Percentiles rank a stretch among this genome's conserved stretches.
These are phyloP conservation scores for Gossypium davidsonii DNA, from an alignment of 441 rosid genomes.

Conservation along the genomic window DNA sequence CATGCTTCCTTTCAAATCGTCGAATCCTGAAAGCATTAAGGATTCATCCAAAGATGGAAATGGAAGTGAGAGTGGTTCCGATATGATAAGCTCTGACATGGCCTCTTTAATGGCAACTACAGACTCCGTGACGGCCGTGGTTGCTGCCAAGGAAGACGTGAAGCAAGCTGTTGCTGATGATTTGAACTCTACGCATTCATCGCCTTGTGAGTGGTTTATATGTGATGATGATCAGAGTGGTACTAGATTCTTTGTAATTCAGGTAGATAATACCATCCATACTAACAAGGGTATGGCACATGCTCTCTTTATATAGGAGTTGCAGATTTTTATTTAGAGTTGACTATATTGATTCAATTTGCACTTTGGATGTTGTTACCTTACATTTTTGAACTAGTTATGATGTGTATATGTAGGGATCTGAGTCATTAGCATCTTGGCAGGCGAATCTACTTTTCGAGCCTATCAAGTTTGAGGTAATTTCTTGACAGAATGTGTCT, in stretches of 20 bases:
- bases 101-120: slow-evolving; percentile 79
- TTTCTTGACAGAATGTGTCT: slow-evolving; percentile 7
- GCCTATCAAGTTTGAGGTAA: slow-evolving; percentile 88
- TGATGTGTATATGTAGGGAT: slow-evolving; percentile 48
- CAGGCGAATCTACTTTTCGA: slow-evolving; percentile 92
- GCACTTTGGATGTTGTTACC: slow-evolving; percentile 2
- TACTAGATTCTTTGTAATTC: slow-evolving; percentile 81
- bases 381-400: background rate
- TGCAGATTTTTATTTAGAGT: background rate
- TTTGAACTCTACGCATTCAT: slow-evolving; percentile 59
- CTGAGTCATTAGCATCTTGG: slow-evolving; percentile 91
- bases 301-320: slow-evolving; percentile 4
- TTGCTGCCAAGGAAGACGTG: slow-evolving; percentile 85
- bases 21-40: slow-evolving; percentile 23
- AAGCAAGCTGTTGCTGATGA: slow-evolving; percentile 97
- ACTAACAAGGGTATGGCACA: background rate
- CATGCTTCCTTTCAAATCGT: slow-evolving; percentile 57
- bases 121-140: slow-evolving; percentile 91
- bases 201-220: slow-evolving; percentile 89
- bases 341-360: background rate
- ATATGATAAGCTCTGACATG: slow-evolving; percentile 35
- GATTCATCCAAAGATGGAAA: slow-evolving; percentile 18
- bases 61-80: slow-evolving; percentile 17
- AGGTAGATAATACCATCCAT: slow-evolving; percentile 39
- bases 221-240: slow-evolving; percentile 70